A percentile compares a stretch with the other conserved stretches of the same genome.
Evolutionary conservation across 140 eudicot species (phyloP).

Genomic region (Stevia rebaudiana): DNA sequence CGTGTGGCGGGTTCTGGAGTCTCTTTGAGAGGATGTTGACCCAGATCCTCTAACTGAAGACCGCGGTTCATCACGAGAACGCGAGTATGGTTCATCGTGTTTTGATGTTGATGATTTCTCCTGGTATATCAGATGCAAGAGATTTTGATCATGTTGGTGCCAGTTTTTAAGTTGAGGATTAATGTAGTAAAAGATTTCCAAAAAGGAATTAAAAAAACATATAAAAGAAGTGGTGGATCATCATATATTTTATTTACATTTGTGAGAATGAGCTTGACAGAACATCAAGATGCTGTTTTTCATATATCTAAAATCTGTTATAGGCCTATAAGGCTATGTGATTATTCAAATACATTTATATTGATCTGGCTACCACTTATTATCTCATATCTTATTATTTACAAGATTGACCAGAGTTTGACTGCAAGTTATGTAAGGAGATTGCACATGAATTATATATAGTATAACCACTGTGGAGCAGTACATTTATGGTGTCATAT

Average conservation of each 20-base stretch:
- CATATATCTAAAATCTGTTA: slow-evolving; percentile 5
- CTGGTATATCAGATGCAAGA: slow-evolving; percentile 42
- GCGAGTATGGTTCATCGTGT: slow-evolving; percentile 47
- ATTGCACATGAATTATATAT: neutral
- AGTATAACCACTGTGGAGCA: neutral
- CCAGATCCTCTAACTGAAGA: slow-evolving; percentile 42
- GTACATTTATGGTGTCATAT: neutral
- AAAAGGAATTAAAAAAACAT: neutral
- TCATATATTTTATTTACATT: slow-evolving; percentile 13
- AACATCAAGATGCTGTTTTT: slow-evolving; percentile 1
- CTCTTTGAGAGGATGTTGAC: slow-evolving; percentile 47
- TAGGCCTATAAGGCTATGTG: too few relatives aligned
- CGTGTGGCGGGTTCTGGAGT: slow-evolving; percentile 46
- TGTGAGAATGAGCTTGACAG: neutral
- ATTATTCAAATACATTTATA: neutral
- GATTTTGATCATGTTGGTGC: slow-evolving; percentile 9
- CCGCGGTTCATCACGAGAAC: slow-evolving; percentile 51
- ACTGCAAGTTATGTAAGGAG: neutral
- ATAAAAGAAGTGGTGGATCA: neutral
- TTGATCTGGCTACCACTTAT: neutral
- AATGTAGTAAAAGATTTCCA: neutral
- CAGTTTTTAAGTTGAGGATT: slow-evolving; percentile 6
- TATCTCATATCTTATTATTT: neutral
- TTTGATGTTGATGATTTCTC: slow-evolving; percentile 54
- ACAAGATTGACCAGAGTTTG: neutral